Evolutionary conservation across 2,329 filamentous ascomycete species (phyloP).

Genomic region (Sphaerulina musiva): DNA sequence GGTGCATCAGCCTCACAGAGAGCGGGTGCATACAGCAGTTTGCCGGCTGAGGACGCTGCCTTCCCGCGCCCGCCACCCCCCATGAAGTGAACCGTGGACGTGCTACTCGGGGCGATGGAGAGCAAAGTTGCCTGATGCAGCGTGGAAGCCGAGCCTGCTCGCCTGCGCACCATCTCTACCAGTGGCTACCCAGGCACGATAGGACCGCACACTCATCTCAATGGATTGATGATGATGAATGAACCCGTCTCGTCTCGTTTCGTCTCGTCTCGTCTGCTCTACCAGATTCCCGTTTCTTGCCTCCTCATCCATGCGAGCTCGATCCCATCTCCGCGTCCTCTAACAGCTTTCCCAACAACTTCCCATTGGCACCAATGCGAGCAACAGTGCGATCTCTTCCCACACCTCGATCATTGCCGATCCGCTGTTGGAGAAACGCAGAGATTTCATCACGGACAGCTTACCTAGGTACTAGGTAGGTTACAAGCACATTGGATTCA

Average conservation of each 20-base stretch:
- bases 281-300: background rate
- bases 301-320: background rate
- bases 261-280: too few species aligned
- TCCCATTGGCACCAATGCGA: too few species aligned
- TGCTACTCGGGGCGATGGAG: background rate
- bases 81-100: constrained; percentile 7
- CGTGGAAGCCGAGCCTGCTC: constrained; percentile 5
- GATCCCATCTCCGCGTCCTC: too few species aligned
- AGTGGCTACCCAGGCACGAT: background rate
- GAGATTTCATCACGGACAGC: too few species aligned
- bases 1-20: constrained; percentile 10
- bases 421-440: background rate
- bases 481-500: background rate
- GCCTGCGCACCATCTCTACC: background rate
- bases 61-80: background rate
- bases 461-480: too few species aligned
- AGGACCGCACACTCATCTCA: background rate
- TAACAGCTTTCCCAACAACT: background rate
- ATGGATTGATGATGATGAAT: background rate
- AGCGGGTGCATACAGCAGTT: constrained; percentile 21
- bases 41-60: constrained; percentile 10
- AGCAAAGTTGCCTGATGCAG: background rate
- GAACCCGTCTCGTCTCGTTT: background rate
- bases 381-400: background rate
- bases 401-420: background rate